Base-by-base conservation (phyloP, 805 yeast species). In the Spathaspora sp. region DNA sequence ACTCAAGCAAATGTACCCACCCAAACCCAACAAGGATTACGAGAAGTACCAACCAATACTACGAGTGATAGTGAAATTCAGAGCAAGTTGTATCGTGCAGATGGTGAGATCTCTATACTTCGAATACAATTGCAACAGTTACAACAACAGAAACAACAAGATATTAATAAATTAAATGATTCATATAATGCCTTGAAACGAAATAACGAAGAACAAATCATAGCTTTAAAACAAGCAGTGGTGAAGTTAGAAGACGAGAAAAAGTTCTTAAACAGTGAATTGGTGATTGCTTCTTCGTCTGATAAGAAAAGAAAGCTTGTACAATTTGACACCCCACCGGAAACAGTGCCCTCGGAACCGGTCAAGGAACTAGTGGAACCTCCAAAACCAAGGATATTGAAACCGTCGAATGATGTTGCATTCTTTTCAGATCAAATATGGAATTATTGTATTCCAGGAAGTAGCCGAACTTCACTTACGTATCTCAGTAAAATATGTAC, bases 51-150 rank as follows among this genome's bases (percentile, higher is more conserved):
- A 14, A 40, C 44, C 2, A 40, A 26, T 28, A 46, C 47, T 18
- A 26, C 52, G 11, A 20, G 23, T 14, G 18, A 55, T 19, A 51
- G 48, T 49, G 56, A 65, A 54, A 47, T 65, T 50, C 61, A 61
- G 58, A 56, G 60, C 51, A 54, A 60, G 49, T 45, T 83, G n/a
- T 74, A 72, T 50, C 69, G 76, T 35, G 86, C 89, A 5, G 80
- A 80, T 50, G 97, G 97, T 2, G 97, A 92, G 61, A 83, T 88
- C 38, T 84, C 94, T 12, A 84, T 91, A 35, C 72, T 92, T 16
- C 73, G 96, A 50, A 81, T 85, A 9, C 89, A 84, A 58, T 68
- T 87, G 18, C 68, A 76, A 18, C 76, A 78, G 42, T 54, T 80
- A 2, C 79, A 78, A 48, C 61, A 61, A 23, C 73, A 69, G 47